Evolutionary conservation across 805 yeast species (phyloP).

Genomic region (Starmerella etchellsii): DNA sequence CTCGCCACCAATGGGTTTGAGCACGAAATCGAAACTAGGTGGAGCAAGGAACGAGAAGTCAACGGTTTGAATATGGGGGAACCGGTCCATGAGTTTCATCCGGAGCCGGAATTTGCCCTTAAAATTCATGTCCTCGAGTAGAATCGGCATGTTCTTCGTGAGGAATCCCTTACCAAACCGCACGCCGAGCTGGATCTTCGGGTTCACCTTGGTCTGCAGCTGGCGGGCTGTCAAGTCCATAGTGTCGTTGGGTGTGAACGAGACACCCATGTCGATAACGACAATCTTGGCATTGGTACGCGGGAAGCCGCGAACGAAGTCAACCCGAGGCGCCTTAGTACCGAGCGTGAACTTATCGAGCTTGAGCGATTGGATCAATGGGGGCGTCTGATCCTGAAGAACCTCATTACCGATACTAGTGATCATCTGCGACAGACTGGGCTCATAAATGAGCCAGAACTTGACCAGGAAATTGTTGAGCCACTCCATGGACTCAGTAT

Average conservation of each 20-base stretch:
- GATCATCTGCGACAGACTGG: conserved; percentile 73
- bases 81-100: conserved; percentile 75
- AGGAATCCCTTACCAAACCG: conserved; percentile 63
- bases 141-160: conserved; percentile 54
- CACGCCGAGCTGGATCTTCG: conserved; percentile 62
- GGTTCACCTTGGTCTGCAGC: conserved; percentile 70
- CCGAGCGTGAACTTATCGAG: conserved; percentile 84
- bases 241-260: conserved; percentile 82
- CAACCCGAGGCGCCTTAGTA: conserved; percentile 89
- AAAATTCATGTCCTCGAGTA: conserved; percentile 69
- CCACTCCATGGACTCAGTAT: conserved; percentile 94
- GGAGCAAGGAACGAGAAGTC: conserved; percentile 75
- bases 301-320: conserved; percentile 74
- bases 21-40: conserved; percentile 76
- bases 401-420: conserved; percentile 76
- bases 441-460: conserved; percentile 87
- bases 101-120: conserved; percentile 64
- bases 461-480: conserved; percentile 75
- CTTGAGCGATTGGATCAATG: conserved; percentile 72
- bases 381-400: conserved; percentile 70
- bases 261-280: conserved; percentile 94
- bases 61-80: conserved; percentile 88
- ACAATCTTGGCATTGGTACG: conserved; percentile 87
- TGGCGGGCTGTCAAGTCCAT: conserved; percentile 81
- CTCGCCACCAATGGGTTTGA: conserved; percentile 69